Conservation (phyloP, 441 rosid species). For the Erodium moschatum region DNA sequence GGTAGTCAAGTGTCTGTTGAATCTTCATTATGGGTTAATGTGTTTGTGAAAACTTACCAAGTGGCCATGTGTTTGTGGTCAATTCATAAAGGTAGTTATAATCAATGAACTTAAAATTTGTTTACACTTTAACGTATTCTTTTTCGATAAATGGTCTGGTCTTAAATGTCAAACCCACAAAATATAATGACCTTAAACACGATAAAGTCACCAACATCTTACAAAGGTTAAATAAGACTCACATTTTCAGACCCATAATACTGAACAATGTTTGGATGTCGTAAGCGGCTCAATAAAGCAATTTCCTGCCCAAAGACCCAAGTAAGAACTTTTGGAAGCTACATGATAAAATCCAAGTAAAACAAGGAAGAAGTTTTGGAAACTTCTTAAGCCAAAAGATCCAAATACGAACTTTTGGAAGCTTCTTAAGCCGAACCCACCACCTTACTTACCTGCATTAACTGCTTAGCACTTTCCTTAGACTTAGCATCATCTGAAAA, state of each 20-base stretch:
- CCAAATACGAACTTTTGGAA: too few relatives aligned
- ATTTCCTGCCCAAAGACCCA: slow-evolving; percentile 40
- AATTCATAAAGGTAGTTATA: too few relatives aligned
- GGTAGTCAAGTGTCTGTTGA: too few relatives aligned
- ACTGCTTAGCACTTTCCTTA: slow-evolving; percentile 49
- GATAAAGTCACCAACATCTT: too few relatives aligned
- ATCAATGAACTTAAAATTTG: too few relatives aligned
- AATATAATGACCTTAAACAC: background rate
- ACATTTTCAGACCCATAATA: slow-evolving; percentile 93
- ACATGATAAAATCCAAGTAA: slow-evolving; percentile 1
- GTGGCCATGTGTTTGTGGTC: too few relatives aligned
- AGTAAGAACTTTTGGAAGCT: slow-evolving; percentile 16
- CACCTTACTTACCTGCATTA: slow-evolving; percentile 37
- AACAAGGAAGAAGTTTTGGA: background rate
- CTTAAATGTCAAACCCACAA: background rate
- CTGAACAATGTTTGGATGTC: slow-evolving; percentile 86
- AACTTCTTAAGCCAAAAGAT: too few relatives aligned
- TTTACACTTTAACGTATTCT: too few relatives aligned
- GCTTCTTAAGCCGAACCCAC: too few relatives aligned
- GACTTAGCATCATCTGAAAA: slow-evolving; percentile 56
- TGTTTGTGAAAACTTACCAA: too few relatives aligned
- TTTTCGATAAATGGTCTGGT: background rate
- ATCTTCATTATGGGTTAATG: too few relatives aligned
- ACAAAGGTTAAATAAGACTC: slow-evolving; percentile 16
- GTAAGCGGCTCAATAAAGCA: slow-evolving; percentile 37